Conservation (phyloP, 768 basidiomycete genomes). For the Vararia minispora region DNA sequence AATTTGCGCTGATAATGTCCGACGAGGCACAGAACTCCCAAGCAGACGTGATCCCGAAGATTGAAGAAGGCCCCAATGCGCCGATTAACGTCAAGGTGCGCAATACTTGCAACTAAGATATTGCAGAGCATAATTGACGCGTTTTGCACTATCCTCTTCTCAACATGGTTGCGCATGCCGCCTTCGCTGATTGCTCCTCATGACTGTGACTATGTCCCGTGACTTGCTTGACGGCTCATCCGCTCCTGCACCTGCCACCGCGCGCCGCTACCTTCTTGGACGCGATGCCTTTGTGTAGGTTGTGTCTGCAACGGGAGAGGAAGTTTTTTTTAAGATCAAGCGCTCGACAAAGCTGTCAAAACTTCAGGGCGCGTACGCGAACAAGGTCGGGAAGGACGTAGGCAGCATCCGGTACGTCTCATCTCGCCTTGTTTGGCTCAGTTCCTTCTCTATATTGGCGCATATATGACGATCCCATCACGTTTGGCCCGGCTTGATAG, state of each 20-base stretch:
- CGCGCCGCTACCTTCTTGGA: conserved; percentile 1
- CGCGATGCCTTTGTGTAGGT: too few relatives aligned
- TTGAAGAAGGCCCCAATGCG: conserved; percentile 40
- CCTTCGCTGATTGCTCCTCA: not conserved
- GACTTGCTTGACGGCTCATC: not conserved
- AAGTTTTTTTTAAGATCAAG: conserved; percentile 97
- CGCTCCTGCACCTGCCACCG: not conserved
- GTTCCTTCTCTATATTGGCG: not conserved
- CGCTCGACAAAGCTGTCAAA: conserved; percentile 86
- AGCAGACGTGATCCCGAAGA: conserved; percentile 36
- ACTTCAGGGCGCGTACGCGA: conserved; percentile 86
- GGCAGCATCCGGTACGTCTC: conserved; percentile 68
- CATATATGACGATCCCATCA: not conserved
- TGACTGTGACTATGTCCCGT: not conserved
- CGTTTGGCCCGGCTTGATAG: not conserved
- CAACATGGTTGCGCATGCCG: not conserved
- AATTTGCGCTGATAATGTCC: too few relatives aligned
- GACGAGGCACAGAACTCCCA: too few relatives aligned
- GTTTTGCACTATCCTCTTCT: too few relatives aligned
- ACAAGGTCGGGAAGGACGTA: conserved; percentile 87
- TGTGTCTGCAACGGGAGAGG: conserved; percentile 64
- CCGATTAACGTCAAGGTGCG: conserved; percentile 76
- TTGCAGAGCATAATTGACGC: too few relatives aligned
- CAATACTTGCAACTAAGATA: too few relatives aligned
- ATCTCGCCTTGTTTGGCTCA: conserved; percentile 1